These are phyloP conservation scores for Cephaloascus albidus DNA, from an alignment of 805 yeast genomes.

Conservation along the genomic window DNA sequence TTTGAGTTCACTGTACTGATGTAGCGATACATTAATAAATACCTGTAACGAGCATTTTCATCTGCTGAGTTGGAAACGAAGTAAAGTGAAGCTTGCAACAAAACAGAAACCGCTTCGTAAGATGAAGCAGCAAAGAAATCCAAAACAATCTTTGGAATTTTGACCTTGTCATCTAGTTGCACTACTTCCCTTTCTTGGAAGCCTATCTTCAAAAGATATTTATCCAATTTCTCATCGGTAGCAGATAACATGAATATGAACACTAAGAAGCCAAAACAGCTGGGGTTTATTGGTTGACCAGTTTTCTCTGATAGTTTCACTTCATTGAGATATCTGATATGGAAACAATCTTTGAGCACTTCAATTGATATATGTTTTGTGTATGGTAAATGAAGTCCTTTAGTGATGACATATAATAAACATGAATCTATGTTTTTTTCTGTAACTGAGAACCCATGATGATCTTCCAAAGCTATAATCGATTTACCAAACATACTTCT, in stretches of 20 bases:
- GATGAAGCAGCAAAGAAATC: slow-evolving; percentile 8
- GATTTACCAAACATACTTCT: slow-evolving; percentile 29
- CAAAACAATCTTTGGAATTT: slow-evolving; percentile 17
- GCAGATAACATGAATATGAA: slow-evolving; percentile 20
- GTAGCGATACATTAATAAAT: slow-evolving; percentile 3
- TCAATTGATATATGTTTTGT: slow-evolving; percentile 39
- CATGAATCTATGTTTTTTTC: slow-evolving; percentile 41
- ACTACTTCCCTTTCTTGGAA: slow-evolving; percentile 1
- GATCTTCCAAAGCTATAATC: slow-evolving; percentile 31
- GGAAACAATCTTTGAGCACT: slow-evolving; percentile 33
- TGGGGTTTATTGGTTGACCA: too few relatives aligned
- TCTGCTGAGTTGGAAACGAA: slow-evolving; percentile 2
- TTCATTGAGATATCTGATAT: slow-evolving; percentile 28
- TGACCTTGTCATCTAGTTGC: slow-evolving; percentile 6
- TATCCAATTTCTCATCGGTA: slow-evolving; percentile 13
- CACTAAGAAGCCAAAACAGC: slow-evolving; percentile 12
- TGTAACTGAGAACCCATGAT: slow-evolving; percentile 26
- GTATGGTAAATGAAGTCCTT: slow-evolving; percentile 53
- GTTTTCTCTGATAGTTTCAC: slow-evolving; percentile 2
- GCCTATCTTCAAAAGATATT: slow-evolving; percentile 13
- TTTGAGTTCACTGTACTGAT: slow-evolving; percentile 2
- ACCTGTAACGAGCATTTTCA: slow-evolving; percentile 4
- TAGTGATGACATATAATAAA: slow-evolving; percentile 35
- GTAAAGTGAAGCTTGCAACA: slow-evolving; percentile 2
- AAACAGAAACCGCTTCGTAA: slow-evolving; percentile 3